Evolutionary conservation across 2,329 filamentous ascomycete genomes (phyloP).

Genomic region (Hymenoscyphus occultus): DNA sequence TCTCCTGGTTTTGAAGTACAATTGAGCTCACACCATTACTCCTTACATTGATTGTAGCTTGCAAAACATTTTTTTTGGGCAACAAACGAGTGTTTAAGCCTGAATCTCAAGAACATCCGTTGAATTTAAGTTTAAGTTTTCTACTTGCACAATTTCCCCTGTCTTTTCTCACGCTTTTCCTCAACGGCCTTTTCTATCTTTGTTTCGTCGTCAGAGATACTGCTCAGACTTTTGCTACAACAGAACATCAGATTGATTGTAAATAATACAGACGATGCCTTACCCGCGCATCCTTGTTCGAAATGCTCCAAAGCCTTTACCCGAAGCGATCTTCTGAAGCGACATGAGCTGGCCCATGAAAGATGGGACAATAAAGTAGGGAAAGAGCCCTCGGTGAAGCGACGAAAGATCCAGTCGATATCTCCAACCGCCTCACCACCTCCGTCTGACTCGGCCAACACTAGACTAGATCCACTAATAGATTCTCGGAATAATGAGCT

Average conservation of each 20-base stretch:
- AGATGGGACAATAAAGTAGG: constrained; percentile 24
- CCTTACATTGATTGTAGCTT: neutral
- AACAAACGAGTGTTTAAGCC: neutral
- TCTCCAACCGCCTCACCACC: neutral
- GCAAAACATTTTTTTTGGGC: neutral
- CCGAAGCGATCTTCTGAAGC: constrained; percentile 28
- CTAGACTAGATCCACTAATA: neutral
- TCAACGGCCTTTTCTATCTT: neutral
- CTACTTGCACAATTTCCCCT: neutral
- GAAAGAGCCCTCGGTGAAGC: constrained; percentile 14
- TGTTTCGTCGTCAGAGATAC: neutral
- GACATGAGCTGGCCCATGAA: constrained; percentile 29
- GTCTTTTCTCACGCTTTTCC: neutral
- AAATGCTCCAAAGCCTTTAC: constrained; percentile 31
- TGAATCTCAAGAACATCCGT: neutral
- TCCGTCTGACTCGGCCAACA: neutral
- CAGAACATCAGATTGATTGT: neutral
- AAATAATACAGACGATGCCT: constrained; percentile 19
- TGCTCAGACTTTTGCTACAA: neutral
- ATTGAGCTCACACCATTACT: neutral
- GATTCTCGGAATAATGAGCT: neutral
- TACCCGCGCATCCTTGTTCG: constrained; percentile 23
- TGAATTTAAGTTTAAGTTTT: neutral
- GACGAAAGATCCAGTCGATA: constrained; percentile 16
- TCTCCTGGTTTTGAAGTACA: neutral